These are phyloP conservation scores for Ilex aquifolium DNA, from an alignment of 257 asterid species.

Conservation along the genomic window DNA sequence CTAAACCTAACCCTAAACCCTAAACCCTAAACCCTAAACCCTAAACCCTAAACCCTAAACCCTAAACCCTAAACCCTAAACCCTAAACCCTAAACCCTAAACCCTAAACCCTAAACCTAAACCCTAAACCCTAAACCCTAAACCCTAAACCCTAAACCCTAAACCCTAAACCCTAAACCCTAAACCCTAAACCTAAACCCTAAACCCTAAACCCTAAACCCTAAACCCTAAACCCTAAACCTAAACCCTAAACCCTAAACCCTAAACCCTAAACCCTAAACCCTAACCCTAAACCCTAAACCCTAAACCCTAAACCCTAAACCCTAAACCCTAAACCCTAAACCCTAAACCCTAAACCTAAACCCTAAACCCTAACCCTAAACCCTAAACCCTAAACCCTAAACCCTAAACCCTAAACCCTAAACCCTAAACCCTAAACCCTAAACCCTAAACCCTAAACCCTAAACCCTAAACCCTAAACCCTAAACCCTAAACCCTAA, in stretches of 20 bases:
- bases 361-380: too few relatives aligned
- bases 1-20: conserved; percentile 3
- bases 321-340: too few relatives aligned
- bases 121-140: conserved; percentile 3
- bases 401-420: too few relatives aligned
- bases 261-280: conserved; percentile 3
- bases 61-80: conserved; percentile 2
- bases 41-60: conserved; percentile 3
- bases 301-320: conserved; percentile 8
- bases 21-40: conserved; percentile 1
- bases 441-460: conserved; percentile 8
- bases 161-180: conserved; percentile 19
- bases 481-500: conserved; percentile 13
- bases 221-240: conserved; percentile 1
- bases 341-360: too few relatives aligned
- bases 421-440: too few relatives aligned
- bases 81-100: conserved; percentile 3
- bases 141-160: conserved; percentile 1
- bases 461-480: conserved; percentile 9
- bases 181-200: conserved; percentile 10
- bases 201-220: conserved; percentile 5
- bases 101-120: neutral
- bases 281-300: conserved; percentile 1
- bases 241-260: conserved; percentile 11
- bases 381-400: too few relatives aligned